These are phyloP conservation scores for Periconia digitata DNA, from an alignment of 2,329 filamentous ascomycete species.

Conservation along the genomic window DNA sequence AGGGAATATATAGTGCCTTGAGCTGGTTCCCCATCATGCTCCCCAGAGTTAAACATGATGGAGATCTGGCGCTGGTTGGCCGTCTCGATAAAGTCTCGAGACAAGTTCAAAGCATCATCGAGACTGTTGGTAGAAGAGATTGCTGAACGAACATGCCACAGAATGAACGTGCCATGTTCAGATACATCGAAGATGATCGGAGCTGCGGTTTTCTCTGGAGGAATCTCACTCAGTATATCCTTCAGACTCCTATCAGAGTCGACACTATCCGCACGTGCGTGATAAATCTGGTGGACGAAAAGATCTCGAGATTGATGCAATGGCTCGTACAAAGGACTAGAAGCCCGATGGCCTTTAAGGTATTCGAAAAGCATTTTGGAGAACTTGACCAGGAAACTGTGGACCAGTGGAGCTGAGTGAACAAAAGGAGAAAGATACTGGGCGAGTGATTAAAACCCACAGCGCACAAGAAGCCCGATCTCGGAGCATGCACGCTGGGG, in stretches of 20 bases:
- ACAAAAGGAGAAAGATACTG: too few relatives aligned
- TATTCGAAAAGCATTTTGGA: not conserved
- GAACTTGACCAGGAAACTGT: too few relatives aligned
- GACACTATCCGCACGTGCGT: not conserved
- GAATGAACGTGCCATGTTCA: not conserved
- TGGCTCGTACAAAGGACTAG: not conserved
- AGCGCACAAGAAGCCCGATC: too few relatives aligned
- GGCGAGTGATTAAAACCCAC: too few relatives aligned
- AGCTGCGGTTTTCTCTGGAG: not conserved
- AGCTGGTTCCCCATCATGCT: not conserved
- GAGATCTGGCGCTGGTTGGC: conserved; percentile 1
- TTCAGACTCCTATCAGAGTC: conserved; percentile 1
- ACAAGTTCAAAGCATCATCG: conserved; percentile 2
- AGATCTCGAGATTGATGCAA: not conserved
- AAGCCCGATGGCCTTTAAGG: not conserved
- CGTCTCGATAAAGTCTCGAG: conserved; percentile 1
- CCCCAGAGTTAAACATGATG: not conserved
- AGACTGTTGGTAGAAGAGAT: conserved; percentile 3
- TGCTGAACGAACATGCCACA: not conserved
- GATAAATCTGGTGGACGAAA: not conserved
- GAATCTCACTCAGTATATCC: not conserved
- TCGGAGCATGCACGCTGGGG: too few relatives aligned
- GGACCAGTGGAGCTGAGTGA: too few relatives aligned
- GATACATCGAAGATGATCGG: not conserved
- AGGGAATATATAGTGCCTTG: not conserved